Conservation (phyloP, 768 basidiomycete genomes). For the Leccinellum albellum region DNA sequence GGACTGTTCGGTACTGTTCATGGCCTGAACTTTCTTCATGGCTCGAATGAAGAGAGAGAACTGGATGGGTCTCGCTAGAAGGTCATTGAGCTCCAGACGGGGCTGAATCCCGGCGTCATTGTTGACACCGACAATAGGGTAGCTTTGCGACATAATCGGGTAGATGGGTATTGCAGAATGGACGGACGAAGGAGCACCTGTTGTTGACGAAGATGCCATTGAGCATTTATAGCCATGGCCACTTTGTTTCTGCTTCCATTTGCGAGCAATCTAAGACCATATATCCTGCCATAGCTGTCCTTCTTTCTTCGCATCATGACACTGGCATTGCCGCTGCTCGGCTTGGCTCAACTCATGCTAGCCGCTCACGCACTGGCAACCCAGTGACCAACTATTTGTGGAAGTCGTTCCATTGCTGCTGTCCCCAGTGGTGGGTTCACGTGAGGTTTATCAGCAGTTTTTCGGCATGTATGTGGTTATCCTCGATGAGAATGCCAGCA, state of each 20-base stretch:
- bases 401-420: too few relatives aligned
- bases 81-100: slow-evolving; percentile 17
- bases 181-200: background rate
- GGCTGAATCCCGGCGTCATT: slow-evolving; percentile 4
- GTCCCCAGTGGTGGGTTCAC: too few relatives aligned
- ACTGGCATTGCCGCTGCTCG: too few relatives aligned
- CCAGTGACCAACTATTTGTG: too few relatives aligned
- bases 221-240: background rate
- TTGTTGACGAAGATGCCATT: background rate
- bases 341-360: too few relatives aligned
- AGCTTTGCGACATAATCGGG: slow-evolving; percentile 9
- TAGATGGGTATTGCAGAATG: background rate
- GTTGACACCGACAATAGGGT: slow-evolving; percentile 5
- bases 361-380: too few relatives aligned
- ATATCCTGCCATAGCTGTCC: background rate
- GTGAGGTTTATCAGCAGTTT: too few relatives aligned
- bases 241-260: background rate
- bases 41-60: slow-evolving; percentile 20
- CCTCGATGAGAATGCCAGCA: too few relatives aligned
- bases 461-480: too few relatives aligned
- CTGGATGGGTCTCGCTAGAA: slow-evolving; percentile 7
- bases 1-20: background rate
- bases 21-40: slow-evolving; percentile 2
- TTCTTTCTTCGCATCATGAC: background rate
- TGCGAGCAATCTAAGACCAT: background rate